These are phyloP conservation scores for Diaporthe amygdali DNA, from an alignment of 2,329 filamentous ascomycete species.

Conservation along the genomic window DNA sequence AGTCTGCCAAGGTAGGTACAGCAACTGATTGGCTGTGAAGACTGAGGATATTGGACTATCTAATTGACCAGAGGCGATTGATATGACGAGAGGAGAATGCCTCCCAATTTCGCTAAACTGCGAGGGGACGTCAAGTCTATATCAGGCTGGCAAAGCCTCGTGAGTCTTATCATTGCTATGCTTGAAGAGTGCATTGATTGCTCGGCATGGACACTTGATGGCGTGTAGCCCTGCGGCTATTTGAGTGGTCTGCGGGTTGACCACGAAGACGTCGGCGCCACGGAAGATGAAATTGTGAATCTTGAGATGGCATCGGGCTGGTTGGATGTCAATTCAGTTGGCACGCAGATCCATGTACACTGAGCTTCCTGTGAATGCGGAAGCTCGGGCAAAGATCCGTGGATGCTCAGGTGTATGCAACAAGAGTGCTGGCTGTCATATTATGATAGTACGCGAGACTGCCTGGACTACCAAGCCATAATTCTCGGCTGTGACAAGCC, in stretches of 20 bases:
- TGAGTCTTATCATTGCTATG: background rate
- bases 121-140: background rate
- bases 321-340: background rate
- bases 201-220: too few species aligned
- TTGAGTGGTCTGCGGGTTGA: background rate
- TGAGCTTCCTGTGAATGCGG: background rate
- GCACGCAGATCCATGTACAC: background rate
- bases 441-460: background rate
- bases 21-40: too few species aligned
- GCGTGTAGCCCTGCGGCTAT: background rate
- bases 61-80: too few species aligned
- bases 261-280: too few species aligned
- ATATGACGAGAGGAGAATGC: too few species aligned
- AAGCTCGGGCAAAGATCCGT: constrained; percentile 3
- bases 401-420: background rate
- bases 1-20: too few species aligned
- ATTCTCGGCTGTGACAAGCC: background rate
- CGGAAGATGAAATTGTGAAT: background rate
- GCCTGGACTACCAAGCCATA: background rate
- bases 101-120: too few species aligned
- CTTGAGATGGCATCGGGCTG: too few species aligned
- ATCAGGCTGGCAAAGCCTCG: background rate
- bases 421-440: background rate
- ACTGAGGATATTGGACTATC: too few species aligned
- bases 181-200: background rate